phyloP scores from a whole-genome alignment of 176 grass and related monocot species.

The Elymus sibiricus region DNA sequence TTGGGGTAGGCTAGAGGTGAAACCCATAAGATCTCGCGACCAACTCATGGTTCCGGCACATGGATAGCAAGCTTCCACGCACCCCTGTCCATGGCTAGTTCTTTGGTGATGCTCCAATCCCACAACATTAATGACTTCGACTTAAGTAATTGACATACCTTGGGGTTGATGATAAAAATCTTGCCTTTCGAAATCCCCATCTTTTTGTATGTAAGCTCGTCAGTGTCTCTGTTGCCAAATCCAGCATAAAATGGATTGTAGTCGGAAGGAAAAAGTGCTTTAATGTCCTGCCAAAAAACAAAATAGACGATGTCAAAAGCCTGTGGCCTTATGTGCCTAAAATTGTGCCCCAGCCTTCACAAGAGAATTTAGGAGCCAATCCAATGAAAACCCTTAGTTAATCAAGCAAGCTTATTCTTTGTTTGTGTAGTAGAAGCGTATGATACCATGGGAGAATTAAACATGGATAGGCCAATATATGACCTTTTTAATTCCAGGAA shows the following conservation, averaged over 20 bases:
- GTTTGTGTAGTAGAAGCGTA: not conserved
- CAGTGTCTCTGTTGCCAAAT: conserved; percentile 98
- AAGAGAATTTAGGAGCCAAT: not conserved
- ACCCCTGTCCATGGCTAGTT: too few relatives aligned
- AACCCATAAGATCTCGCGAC: too few relatives aligned
- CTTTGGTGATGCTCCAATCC: too few relatives aligned
- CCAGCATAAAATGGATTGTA: conserved; percentile 99
- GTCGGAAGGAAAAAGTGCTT: conserved; percentile 90
- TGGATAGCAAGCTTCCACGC: too few relatives aligned
- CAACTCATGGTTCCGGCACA: too few relatives aligned
- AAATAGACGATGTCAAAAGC: not conserved
- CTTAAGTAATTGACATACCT: conserved; percentile 45
- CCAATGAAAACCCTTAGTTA: not conserved
- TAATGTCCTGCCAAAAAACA: conserved; percentile 79
- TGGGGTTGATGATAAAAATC: conserved; percentile 99
- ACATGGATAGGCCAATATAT: not conserved
- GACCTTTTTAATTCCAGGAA: not conserved
- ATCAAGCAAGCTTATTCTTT: conserved; percentile 9
- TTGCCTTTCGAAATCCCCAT: conserved; percentile 99
- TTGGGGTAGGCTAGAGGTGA: too few relatives aligned
- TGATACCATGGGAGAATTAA: not conserved
- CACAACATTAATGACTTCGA: not conserved
- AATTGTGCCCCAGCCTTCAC: not conserved
- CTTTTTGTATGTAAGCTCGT: conserved; percentile 93
- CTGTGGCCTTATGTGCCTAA: not conserved